phyloP scores from a whole-genome alignment of 352 stramenopile species.

The Blastocystis sp. region DNA sequence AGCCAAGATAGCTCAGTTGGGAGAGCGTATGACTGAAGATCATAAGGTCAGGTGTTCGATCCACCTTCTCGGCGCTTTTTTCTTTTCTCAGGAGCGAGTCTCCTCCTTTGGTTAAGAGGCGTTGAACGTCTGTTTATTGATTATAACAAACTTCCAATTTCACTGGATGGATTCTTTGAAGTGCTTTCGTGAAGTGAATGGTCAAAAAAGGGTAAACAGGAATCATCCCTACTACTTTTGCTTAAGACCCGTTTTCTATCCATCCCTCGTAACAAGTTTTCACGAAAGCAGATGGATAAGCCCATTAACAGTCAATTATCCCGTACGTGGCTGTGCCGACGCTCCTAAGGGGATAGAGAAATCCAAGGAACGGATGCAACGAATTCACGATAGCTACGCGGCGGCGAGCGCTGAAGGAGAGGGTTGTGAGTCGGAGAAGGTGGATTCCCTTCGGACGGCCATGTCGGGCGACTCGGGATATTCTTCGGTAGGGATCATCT shows the following conservation, averaged over 20 bases:
- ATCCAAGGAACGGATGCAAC: slow-evolving; percentile 25
- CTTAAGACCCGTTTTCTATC: neutral
- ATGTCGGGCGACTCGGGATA: neutral
- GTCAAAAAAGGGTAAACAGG: neutral
- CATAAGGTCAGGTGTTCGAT: slow-evolving; percentile 70
- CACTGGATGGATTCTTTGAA: too few relatives aligned
- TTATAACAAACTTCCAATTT: too few relatives aligned
- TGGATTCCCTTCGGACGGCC: neutral
- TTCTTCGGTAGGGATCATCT: neutral
- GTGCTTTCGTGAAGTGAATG: too few relatives aligned
- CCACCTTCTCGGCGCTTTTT: slow-evolving; percentile 70
- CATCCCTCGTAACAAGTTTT: slow-evolving; percentile 8
- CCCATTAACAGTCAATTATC: slow-evolving; percentile 50
- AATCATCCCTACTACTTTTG: neutral
- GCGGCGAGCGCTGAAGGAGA: neutral
- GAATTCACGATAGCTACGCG: neutral
- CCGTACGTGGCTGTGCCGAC: neutral
- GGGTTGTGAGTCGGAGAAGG: neutral
- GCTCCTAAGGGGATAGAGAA: neutral
- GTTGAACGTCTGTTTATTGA: neutral
- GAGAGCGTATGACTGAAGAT: slow-evolving; percentile 70
- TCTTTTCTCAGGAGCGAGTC: neutral
- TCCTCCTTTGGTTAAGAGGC: too few relatives aligned
- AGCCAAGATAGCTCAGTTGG: slow-evolving; percentile 70
- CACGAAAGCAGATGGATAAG: slow-evolving; percentile 39